Conservation (phyloP, 1,139 yeast species). For the Nematodospora anomalae region DNA sequence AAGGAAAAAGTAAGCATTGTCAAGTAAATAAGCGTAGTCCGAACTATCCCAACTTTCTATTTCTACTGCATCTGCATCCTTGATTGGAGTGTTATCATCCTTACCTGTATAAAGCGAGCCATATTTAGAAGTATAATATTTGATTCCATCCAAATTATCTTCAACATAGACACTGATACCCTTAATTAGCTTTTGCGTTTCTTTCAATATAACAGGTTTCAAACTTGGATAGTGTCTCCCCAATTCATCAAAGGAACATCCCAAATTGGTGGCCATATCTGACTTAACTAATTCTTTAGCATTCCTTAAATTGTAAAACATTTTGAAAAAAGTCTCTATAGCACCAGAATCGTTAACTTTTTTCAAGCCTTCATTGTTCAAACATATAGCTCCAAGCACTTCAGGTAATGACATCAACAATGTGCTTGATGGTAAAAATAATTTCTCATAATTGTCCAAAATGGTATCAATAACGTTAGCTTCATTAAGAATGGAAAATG, state of each 20-base stretch:
- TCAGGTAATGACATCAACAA: constrained; percentile 68
- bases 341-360: constrained; percentile 50
- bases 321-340: constrained; percentile 50
- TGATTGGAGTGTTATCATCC: constrained; percentile 38
- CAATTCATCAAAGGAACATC: constrained; percentile 75
- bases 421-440: constrained; percentile 58
- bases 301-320: constrained; percentile 48
- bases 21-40: constrained; percentile 44
- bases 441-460: constrained; percentile 51
- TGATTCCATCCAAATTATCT: constrained; percentile 35
- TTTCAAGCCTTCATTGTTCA: constrained; percentile 71
- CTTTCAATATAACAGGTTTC: constrained; percentile 56
- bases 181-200: constrained; percentile 48
- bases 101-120: constrained; percentile 44
- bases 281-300: constrained; percentile 45
- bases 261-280: constrained; percentile 57
- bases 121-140: constrained; percentile 43
- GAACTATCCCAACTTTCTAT: constrained; percentile 56
- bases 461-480: constrained; percentile 71
- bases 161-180: constrained; percentile 43
- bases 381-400: constrained; percentile 78
- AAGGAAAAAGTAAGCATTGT: constrained; percentile 48
- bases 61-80: constrained; percentile 36
- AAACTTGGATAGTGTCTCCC: constrained; percentile 80
- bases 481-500: constrained; percentile 77